These are phyloP conservation scores for Lichtheimia hyalospora DNA, from an alignment of 371 early-diverging fungal genomes.

Conservation along the genomic window DNA sequence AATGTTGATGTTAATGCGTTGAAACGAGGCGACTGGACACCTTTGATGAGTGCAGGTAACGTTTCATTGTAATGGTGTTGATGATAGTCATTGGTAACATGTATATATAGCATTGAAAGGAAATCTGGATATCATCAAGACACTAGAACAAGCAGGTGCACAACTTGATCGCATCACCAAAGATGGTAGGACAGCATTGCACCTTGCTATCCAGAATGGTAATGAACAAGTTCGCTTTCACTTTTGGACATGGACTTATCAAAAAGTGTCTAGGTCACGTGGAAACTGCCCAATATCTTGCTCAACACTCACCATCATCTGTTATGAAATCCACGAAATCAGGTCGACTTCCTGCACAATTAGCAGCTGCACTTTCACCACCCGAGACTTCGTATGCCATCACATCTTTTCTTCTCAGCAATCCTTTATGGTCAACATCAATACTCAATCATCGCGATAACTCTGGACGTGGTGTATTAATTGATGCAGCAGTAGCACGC, in stretches of 20 bases:
- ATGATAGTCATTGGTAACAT: not conserved
- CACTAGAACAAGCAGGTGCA: conserved; percentile 29
- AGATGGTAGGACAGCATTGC: conserved; percentile 54
- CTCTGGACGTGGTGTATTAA: conserved; percentile 42
- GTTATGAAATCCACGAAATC: conserved; percentile 38
- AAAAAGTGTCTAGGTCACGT: conserved; percentile 28
- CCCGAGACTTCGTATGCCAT: conserved; percentile 21
- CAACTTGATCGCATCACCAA: conserved; percentile 33
- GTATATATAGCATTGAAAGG: conserved; percentile 44
- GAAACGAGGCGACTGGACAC: conserved; percentile 60
- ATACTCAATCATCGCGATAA: conserved; percentile 38
- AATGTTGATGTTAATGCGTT: conserved; percentile 49
- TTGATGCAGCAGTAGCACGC: conserved; percentile 42
- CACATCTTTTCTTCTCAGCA: conserved; percentile 27
- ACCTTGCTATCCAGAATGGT: conserved; percentile 54
- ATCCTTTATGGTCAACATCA: not conserved
- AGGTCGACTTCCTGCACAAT: conserved; percentile 47
- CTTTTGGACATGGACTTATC: not conserved
- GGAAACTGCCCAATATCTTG: conserved; percentile 34
- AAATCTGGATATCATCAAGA: conserved; percentile 28
- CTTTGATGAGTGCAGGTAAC: conserved; percentile 50
- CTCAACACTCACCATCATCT: conserved; percentile 32
- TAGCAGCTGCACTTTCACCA: conserved; percentile 31
- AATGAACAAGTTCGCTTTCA: not conserved
- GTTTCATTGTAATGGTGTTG: not conserved